These are phyloP conservation scores for Penicillium nordicum DNA, from an alignment of 2,329 filamentous ascomycete species.

Conservation along the genomic window DNA sequence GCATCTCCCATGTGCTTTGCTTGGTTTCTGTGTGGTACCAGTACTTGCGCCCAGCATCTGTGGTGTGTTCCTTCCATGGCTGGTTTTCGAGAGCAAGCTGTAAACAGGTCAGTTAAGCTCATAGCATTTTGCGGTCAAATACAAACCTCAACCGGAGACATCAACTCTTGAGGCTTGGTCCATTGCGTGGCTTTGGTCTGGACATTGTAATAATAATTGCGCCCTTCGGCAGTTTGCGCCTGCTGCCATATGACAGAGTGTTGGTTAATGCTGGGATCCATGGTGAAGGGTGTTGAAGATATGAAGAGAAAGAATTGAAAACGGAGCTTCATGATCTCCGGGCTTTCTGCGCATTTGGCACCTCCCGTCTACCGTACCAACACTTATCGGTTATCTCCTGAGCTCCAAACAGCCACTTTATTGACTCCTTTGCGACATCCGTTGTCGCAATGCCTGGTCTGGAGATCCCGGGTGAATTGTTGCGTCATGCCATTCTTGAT, in stretches of 20 bases:
- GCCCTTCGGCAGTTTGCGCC: slow-evolving; percentile 74
- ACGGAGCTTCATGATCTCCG: slow-evolving; percentile 26
- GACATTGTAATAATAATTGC: slow-evolving; percentile 86
- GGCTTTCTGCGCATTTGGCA: slow-evolving; percentile 29
- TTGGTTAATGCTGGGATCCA: slow-evolving; percentile 52
- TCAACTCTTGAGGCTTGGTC: slow-evolving; percentile 87
- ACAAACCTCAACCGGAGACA: slow-evolving; percentile 74
- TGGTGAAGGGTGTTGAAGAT: slow-evolving; percentile 14
- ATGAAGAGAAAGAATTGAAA: slow-evolving; percentile 10
- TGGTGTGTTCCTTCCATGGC: slow-evolving; percentile 89
- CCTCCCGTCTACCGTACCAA: background rate
- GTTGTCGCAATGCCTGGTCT: slow-evolving; percentile 33
- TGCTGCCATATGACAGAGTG: slow-evolving; percentile 69
- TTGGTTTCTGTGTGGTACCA: slow-evolving; percentile 93
- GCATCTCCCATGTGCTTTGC: slow-evolving; percentile 93
- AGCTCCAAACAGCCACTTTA: slow-evolving; percentile 9
- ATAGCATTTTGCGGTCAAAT: slow-evolving; percentile 5
- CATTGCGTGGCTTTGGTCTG: slow-evolving; percentile 86
- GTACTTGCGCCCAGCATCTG: slow-evolving; percentile 83
- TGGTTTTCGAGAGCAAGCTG: slow-evolving; percentile 77
- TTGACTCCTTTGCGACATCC: slow-evolving; percentile 24
- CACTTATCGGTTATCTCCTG: slow-evolving; percentile 19
- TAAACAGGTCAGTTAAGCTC: slow-evolving; percentile 18
- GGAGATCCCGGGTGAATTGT: slow-evolving; percentile 40
- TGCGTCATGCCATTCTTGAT: slow-evolving; percentile 43